These are phyloP conservation scores for Pleurotus sapidus DNA, from an alignment of 768 basidiomycete genomes.

Conservation along the genomic window DNA sequence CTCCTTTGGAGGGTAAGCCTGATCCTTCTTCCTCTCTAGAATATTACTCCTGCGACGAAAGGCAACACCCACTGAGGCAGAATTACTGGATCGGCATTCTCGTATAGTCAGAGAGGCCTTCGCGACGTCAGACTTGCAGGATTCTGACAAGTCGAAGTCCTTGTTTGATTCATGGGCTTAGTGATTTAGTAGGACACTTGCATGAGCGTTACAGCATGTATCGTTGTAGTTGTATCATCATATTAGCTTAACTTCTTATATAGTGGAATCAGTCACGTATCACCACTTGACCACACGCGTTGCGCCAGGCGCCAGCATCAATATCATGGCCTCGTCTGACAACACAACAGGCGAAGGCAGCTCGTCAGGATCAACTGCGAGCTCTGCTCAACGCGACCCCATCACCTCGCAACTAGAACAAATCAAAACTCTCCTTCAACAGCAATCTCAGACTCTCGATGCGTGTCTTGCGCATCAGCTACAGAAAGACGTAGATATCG, in stretches of 20 bases:
- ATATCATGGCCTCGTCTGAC: too few species aligned
- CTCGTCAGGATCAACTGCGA: not conserved
- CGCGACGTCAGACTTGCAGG: not conserved
- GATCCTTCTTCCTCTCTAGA: slow-evolving; percentile 7
- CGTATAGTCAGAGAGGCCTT: slow-evolving; percentile 16
- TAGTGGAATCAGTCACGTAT: too few species aligned
- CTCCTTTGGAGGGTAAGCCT: not conserved
- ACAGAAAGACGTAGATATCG: not conserved
- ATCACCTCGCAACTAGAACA: not conserved
- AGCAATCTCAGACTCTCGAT: not conserved
- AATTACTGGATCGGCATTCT: slow-evolving; percentile 14
- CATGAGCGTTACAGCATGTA: not conserved
- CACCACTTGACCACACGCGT: too few species aligned
- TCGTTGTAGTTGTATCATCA: not conserved
- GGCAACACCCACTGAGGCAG: slow-evolving; percentile 14
- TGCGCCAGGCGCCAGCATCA: too few species aligned
- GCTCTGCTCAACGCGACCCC: not conserved
- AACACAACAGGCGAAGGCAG: not conserved
- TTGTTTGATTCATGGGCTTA: not conserved
- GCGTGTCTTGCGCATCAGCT: not conserved
- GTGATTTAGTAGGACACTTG: not conserved
- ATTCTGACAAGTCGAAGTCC: not conserved
- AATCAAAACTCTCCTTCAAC: slow-evolving; percentile 2
- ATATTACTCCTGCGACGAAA: slow-evolving; percentile 17
- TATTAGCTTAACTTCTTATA: too few species aligned